Evolutionary conservation across 768 basidiomycete genomes (phyloP).

Genomic region (Panaeolus cyanescens): DNA sequence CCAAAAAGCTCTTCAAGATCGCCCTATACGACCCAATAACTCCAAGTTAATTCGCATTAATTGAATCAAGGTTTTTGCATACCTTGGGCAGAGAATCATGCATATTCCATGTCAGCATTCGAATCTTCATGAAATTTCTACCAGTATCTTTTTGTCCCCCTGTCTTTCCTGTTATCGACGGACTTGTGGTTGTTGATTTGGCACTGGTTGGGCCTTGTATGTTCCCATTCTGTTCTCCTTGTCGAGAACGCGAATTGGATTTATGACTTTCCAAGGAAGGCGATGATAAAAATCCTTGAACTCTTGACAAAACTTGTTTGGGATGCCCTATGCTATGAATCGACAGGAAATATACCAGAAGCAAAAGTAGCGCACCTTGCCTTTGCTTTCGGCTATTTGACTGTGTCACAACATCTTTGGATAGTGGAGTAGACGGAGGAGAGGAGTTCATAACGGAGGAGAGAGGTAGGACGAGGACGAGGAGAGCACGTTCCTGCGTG

Average conservation of each 20-base stretch:
- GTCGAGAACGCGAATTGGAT: too few relatives aligned
- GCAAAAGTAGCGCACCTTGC: neutral
- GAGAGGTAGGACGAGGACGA: neutral
- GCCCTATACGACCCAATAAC: conserved; percentile 46
- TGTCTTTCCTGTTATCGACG: neutral
- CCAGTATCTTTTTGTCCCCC: conserved; percentile 9
- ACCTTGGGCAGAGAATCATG: conserved; percentile 82
- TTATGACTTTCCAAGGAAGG: neutral
- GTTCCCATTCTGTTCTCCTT: neutral
- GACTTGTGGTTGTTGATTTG: neutral
- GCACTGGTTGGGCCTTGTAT: neutral
- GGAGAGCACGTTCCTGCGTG: neutral
- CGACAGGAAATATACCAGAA: neutral
- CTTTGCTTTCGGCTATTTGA: neutral
- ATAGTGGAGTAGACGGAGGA: neutral
- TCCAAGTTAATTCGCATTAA: neutral
- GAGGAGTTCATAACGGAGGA: neutral
- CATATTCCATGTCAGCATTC: conserved; percentile 85
- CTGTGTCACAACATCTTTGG: neutral
- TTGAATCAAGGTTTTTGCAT: conserved; percentile 1
- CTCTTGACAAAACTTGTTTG: neutral
- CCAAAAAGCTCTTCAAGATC: conserved; percentile 75
- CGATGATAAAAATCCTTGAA: neutral
- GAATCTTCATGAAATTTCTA: conserved; percentile 59
- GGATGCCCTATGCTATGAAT: neutral